These are phyloP conservation scores for Leucoagaricus sp. DNA, from an alignment of 1,284 basidiomycete species.

Conservation along the genomic window DNA sequence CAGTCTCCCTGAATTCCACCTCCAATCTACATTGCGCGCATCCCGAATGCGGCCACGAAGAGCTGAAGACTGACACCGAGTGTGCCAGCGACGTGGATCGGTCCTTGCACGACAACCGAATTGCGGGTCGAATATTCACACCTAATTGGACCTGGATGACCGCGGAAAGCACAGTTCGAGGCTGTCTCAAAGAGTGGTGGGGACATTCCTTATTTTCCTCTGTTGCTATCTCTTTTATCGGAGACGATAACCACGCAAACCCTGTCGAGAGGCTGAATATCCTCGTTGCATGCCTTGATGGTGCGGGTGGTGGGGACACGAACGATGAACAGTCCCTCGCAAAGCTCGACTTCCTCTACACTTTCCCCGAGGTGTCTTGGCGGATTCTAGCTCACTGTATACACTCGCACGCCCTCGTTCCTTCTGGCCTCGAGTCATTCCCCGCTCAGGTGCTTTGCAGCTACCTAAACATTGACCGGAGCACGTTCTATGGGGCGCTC, in stretches of 20 bases:
- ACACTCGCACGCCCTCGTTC: not conserved
- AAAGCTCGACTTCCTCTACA: conserved; percentile 4
- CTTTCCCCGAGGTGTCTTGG: not conserved
- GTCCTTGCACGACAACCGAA: not conserved
- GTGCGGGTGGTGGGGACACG: not conserved
- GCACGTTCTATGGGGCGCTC: not conserved
- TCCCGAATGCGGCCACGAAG: not conserved
- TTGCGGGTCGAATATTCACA: not conserved
- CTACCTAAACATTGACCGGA: not conserved
- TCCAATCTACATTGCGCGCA: not conserved
- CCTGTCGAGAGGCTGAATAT: not conserved
- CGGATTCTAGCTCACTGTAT: not conserved
- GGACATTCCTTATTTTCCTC: not conserved
- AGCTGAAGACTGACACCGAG: not conserved
- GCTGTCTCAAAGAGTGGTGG: not conserved
- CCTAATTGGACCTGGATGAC: not conserved
- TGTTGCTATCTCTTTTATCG: not conserved
- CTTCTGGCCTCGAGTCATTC: no score
- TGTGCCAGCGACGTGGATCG: not conserved
- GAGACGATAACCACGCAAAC: not conserved
- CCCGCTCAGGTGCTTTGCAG: not conserved
- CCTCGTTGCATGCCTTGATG: not conserved
- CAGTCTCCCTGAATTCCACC: not conserved
- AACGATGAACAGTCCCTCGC: not conserved
- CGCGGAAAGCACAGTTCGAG: not conserved